Evolutionary conservation across 352 stramenopile species (phyloP), one percentile per base, ranked within the genome.

Genomic region (Globisporangium recalcitrans): DNA sequence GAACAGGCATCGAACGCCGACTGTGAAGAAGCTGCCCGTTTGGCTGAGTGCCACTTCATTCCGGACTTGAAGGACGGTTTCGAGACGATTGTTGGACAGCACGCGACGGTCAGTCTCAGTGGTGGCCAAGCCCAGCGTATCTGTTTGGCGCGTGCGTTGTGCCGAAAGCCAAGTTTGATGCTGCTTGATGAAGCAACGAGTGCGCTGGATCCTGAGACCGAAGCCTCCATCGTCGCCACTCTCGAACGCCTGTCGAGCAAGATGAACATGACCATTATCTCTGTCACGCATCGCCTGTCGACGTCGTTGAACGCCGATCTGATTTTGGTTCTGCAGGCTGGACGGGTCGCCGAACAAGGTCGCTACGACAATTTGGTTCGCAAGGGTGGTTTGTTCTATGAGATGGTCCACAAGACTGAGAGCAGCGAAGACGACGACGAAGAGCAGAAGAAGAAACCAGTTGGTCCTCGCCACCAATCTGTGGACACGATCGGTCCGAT

Each of bases 241-340:
- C 68, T 95, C 11, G 85, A 94, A 64, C 82, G 83, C 4, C 69
- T 94, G 38, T 80, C 82, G 52, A 65, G 77, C 68, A 92, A 91
- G 71, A 91, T 90, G 80, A 86, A 88, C 70, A 94, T 93, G 82
- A 94, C 87, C 51, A 94, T 95, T 58, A 79, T 95, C 58, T 94
- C 85, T 34, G 85, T 95, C n/a, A 95, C 87, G 27, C 87, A 95
- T 70, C 85, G 87, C n/a, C 73, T 95, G 63, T 91, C 85, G 47
- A 95, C 87, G 26, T 61, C 81, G 8, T 40, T 90, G 27, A 91
- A 95, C 65, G 75, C 87, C 0, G 85, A 95, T 55, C 64, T 88
- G 62, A 93, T 95, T 60, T 52, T 95, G 44, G 87, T 95, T 46
- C 70, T 95, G 22, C 88, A 88, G 52, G 58, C 77, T 31, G 87